Percentiles rank a stretch among this genome's conserved stretches.
These are phyloP conservation scores for sorghum (Sorghum bicolor) DNA, from an alignment of 176 grass and related monocot genomes.

Conservation along the genomic window DNA sequence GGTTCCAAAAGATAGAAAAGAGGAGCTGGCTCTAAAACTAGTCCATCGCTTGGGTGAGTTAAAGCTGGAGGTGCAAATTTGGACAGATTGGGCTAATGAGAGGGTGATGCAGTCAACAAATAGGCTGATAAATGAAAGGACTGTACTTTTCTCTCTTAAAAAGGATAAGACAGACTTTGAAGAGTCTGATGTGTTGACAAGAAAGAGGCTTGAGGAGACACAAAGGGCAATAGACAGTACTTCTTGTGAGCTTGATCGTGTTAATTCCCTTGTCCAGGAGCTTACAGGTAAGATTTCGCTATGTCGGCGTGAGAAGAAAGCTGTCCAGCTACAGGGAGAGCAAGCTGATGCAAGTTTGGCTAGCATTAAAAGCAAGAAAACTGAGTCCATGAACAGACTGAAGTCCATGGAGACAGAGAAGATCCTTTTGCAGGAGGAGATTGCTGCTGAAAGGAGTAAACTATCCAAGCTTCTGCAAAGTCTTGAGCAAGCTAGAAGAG, in stretches of 20 bases:
- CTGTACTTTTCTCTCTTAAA: constrained; percentile 20
- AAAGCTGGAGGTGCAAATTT: constrained; percentile 33
- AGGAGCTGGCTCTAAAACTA: constrained; percentile 31
- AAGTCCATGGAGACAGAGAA: constrained; percentile 37
- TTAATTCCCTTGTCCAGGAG: constrained; percentile 23
- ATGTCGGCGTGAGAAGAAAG: constrained; percentile 25
- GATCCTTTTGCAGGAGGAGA: constrained; percentile 30
- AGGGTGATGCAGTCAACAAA: constrained; percentile 41
- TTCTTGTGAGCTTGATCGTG: constrained; percentile 25
- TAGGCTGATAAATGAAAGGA: constrained; percentile 21
- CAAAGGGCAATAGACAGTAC: constrained; percentile 27
- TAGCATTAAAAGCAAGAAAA: constrained; percentile 29
- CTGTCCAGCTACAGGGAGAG: constrained; percentile 20
- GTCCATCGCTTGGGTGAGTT: constrained; percentile 25
- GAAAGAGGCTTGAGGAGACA: constrained; percentile 37
- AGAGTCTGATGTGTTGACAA: constrained; percentile 21
- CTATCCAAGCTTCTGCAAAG: constrained; percentile 25
- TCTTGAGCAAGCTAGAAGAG: constrained; percentile 24
- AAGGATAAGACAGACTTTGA: constrained; percentile 21
- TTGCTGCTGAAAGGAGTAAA: constrained; percentile 36
- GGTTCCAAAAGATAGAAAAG: constrained; percentile 36
- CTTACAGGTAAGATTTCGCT: constrained; percentile 18
- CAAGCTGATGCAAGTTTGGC: constrained; percentile 18
- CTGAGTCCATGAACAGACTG: not conserved
- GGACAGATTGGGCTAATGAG: constrained; percentile 38